Evolutionary conservation across 768 basidiomycete species (phyloP).

Genomic region (Gyrodon lividus): DNA sequence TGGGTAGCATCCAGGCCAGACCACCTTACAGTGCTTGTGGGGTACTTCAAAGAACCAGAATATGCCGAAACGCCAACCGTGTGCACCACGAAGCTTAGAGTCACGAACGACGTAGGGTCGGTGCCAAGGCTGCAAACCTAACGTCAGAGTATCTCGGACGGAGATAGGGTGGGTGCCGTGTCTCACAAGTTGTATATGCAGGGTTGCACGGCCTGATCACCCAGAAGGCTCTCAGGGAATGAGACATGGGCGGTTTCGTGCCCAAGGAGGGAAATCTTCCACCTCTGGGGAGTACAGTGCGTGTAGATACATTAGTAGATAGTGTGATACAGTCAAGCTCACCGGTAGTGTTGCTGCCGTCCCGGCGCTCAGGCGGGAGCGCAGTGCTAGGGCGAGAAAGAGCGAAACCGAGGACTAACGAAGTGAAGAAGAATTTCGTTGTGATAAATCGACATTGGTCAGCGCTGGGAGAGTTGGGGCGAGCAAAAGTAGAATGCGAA

Average conservation of each 20-base stretch:
- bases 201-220: constrained; percentile 9
- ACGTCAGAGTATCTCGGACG: not conserved
- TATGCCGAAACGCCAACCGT: constrained; percentile 57
- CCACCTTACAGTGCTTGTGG: constrained; percentile 27
- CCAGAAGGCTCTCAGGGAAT: constrained; percentile 31
- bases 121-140: constrained; percentile 37
- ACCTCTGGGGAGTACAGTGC: constrained; percentile 23
- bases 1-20: not conserved
- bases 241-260: constrained; percentile 46
- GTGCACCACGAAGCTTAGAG: constrained; percentile 48
- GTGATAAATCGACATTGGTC: not conserved
- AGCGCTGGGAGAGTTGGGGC: too few species aligned
- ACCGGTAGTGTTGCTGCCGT: constrained; percentile 1
- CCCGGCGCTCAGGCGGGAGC: not conserved
- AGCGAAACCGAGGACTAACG: not conserved
- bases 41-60: constrained; percentile 49
- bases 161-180: not conserved
- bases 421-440: constrained; percentile 3
- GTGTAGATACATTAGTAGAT: not conserved
- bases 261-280: constrained; percentile 35
- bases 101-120: constrained; percentile 43
- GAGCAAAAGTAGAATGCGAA: too few species aligned
- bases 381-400: not conserved
- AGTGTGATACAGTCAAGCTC: not conserved
- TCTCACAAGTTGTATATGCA: constrained; percentile 13